phyloP scores from a whole-genome alignment of 805 yeast genomes.

The Yamadazyma ubonensis region DNA sequence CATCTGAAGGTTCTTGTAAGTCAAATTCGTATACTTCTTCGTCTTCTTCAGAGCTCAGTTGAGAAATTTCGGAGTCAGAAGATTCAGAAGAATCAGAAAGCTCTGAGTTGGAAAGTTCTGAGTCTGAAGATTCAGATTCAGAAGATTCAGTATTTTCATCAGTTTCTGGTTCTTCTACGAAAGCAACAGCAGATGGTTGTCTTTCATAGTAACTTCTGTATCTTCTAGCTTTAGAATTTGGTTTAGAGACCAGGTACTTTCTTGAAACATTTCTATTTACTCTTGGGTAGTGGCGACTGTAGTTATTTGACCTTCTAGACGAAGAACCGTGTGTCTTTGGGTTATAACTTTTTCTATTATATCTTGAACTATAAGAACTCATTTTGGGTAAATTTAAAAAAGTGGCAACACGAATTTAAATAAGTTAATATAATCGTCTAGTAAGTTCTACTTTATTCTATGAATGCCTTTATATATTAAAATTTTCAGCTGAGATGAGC shows the following conservation, averaged over 20 bases:
- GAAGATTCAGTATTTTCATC: constrained; percentile 19
- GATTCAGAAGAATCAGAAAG: constrained; percentile 9
- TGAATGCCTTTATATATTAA: constrained; percentile 9
- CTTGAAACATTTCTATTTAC: constrained; percentile 19
- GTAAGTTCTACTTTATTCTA: constrained; percentile 3
- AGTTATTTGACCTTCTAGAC: neutral
- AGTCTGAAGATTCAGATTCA: constrained; percentile 7
- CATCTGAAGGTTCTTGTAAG: constrained; percentile 18
- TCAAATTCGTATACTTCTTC: constrained; percentile 28
- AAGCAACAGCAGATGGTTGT: constrained; percentile 37
- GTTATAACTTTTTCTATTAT: constrained; percentile 1
- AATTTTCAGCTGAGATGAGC: constrained; percentile 16
- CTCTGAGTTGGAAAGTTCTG: no score
- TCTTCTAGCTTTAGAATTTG: constrained; percentile 16
- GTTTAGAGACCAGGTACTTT: constrained; percentile 6
- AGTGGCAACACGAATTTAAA: neutral
- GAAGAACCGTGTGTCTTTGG: constrained; percentile 3
- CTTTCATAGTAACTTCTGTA: constrained; percentile 35
- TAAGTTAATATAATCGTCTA: neutral
- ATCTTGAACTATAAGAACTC: constrained; percentile 4
- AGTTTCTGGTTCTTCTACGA: constrained; percentile 44
- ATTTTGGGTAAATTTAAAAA: neutral
- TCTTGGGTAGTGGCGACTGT: neutral
- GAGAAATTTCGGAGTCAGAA: constrained; percentile 9
- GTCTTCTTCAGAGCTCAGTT: constrained; percentile 8